Percentiles rank a stretch among this genome's conserved stretches.
Evolutionary conservation across 495 filamentous ascomycete genomes (phyloP).

Genomic region (Tuber melanosporum): DNA sequence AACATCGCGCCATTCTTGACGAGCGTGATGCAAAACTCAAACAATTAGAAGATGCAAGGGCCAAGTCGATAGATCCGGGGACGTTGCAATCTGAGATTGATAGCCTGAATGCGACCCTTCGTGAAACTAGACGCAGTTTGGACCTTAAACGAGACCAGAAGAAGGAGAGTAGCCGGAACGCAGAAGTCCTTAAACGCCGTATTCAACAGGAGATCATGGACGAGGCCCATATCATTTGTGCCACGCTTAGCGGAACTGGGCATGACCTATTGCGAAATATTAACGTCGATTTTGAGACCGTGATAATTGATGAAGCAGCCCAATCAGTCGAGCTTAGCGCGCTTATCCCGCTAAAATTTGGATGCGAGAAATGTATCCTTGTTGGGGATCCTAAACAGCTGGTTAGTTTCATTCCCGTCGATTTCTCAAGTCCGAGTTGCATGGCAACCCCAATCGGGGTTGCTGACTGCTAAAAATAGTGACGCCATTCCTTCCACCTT

Average conservation of each 20-base stretch:
- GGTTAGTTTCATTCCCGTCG: conserved; percentile 17
- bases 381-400: conserved; percentile 97
- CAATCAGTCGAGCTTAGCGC: conserved; percentile 97
- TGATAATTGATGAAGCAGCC: conserved; percentile 95
- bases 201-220: conserved; percentile 88
- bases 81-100: conserved; percentile 73
- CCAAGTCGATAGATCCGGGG: conserved; percentile 47
- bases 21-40: conserved; percentile 60
- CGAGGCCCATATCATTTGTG: conserved; percentile 84
- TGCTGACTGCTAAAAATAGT: neutral
- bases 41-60: conserved; percentile 63
- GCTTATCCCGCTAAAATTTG: conserved; percentile 94
- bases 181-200: conserved; percentile 71
- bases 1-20: conserved; percentile 70
- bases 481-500: neutral
- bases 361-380: conserved; percentile 91
- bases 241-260: conserved; percentile 88
- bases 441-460: conserved; percentile 8
- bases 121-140: conserved; percentile 60
- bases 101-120: conserved; percentile 56
- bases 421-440: conserved; percentile 8
- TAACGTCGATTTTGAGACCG: conserved; percentile 94
- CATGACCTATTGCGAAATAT: conserved; percentile 96
- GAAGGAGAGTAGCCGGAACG: conserved; percentile 72
- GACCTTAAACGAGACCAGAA: conserved; percentile 75